Evolutionary conservation across 345 rosid species (phyloP).

Genomic region (Durio zibethinus): DNA sequence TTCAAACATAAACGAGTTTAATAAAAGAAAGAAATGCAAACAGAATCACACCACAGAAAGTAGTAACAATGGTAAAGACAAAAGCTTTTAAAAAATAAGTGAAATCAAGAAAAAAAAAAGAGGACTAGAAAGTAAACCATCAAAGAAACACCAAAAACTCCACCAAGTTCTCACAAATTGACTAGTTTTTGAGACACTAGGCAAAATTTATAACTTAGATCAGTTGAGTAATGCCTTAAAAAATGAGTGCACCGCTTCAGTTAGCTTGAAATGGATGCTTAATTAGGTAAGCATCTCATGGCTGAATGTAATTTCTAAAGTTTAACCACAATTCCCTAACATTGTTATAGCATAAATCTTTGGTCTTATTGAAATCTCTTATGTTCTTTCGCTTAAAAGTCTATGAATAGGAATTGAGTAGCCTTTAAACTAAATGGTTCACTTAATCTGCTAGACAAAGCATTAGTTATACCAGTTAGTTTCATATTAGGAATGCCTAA

Average conservation of each 20-base stretch:
- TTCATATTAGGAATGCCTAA: background rate
- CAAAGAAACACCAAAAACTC: too few species aligned
- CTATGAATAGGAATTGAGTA: background rate
- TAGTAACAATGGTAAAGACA: too few species aligned
- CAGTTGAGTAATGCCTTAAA: conserved; percentile 94
- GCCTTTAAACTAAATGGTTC: background rate
- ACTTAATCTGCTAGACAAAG: background rate
- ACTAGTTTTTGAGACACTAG: conserved; percentile 71
- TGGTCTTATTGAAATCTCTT: conserved; percentile 2
- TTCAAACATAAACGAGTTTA: too few species aligned
- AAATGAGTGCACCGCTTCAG: conserved; percentile 94
- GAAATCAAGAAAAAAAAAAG: too few species aligned
- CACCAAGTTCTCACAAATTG: too few species aligned
- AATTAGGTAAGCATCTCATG: conserved; percentile 68
- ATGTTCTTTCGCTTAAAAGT: background rate
- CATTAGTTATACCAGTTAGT: background rate
- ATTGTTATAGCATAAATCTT: background rate
- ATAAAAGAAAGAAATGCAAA: too few species aligned
- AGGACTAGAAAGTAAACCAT: too few species aligned
- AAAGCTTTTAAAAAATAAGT: too few species aligned
- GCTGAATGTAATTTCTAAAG: background rate
- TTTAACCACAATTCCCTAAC: background rate
- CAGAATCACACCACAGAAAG: too few species aligned
- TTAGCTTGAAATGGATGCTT: conserved; percentile 99
- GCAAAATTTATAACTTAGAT: conserved; percentile 75